Percentiles rank a stretch among this genome's conserved stretches.
These are phyloP conservation scores for Linnemannia zychae DNA, from an alignment of 192 early-diverging fungal species.

Conservation along the genomic window DNA sequence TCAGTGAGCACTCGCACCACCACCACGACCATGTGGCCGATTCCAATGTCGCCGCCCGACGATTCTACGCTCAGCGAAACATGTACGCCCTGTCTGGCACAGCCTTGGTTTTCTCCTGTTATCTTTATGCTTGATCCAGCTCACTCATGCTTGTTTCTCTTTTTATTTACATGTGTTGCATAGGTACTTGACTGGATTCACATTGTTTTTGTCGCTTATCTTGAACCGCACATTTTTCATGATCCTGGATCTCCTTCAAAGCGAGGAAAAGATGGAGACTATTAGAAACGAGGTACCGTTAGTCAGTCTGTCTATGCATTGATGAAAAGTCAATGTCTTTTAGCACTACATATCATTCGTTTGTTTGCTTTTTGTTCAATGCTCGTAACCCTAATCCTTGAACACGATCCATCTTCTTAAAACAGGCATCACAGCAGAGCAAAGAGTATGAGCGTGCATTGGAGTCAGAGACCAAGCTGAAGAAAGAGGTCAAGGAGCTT, in stretches of 20 bases:
- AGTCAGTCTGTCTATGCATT: no score
- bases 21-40: constrained; percentile 54
- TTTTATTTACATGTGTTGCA: not conserved
- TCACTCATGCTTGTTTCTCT: not conserved
- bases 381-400: no score
- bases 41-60: constrained; percentile 57
- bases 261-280: constrained; percentile 63
- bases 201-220: constrained; percentile 68
- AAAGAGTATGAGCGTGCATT: constrained; percentile 48
- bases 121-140: not conserved
- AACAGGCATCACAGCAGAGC: constrained; percentile 56
- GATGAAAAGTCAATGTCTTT: no score
- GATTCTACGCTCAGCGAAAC: constrained; percentile 73
- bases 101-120: not conserved
- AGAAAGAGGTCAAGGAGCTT: constrained; percentile 52
- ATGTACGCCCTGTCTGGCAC: constrained; percentile 53
- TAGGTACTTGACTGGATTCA: constrained; percentile 73
- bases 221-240: constrained; percentile 68
- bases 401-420: no score
- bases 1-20: constrained; percentile 21
- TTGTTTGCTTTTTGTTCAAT: no score
- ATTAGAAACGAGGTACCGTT: constrained; percentile 58
- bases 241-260: constrained; percentile 65
- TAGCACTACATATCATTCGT: no score
- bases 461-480: constrained; percentile 51